phyloP scores from a whole-genome alignment of 306 rosid species.

The Inga oerstediana region DNA sequence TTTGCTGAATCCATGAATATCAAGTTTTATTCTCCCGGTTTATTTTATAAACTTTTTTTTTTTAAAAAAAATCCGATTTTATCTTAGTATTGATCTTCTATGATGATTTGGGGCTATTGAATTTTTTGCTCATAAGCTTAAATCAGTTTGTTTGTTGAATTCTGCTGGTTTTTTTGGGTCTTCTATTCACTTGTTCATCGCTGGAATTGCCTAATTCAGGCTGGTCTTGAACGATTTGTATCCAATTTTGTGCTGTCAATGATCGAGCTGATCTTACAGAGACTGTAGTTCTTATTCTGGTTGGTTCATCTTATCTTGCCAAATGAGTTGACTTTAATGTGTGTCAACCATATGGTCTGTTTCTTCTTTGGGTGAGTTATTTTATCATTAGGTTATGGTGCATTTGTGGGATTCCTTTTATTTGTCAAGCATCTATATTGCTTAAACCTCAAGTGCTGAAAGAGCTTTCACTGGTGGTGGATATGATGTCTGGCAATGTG shows the following conservation, averaged over 20 bases:
- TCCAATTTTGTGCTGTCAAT: constrained; percentile 28
- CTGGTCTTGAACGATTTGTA: constrained; percentile 23
- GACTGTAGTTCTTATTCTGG: not conserved
- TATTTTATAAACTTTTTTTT: not conserved
- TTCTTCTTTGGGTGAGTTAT: constrained; percentile 3
- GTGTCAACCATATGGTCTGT: constrained; percentile 3
- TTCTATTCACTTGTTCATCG: constrained; percentile 1
- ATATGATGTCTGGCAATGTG: constrained; percentile 31
- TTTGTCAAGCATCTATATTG: not conserved
- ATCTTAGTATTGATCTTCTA: not conserved
- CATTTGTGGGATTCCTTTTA: constrained; percentile 30
- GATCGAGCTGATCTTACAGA: constrained; percentile 39
- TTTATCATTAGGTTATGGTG: constrained; percentile 24
- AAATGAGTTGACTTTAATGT: constrained; percentile 42
- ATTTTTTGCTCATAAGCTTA: not conserved
- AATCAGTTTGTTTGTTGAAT: constrained; percentile 26
- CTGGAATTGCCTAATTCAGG: constrained; percentile 16
- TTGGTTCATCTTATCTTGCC: constrained; percentile 23
- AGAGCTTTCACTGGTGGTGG: constrained; percentile 14
- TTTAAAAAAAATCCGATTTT: not conserved
- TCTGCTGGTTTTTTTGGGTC: constrained; percentile 25
- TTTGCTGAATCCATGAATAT: constrained; percentile 29
- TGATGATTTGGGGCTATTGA: not conserved
- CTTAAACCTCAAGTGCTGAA: constrained; percentile 7
- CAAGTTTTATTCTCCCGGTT: constrained; percentile 13